Base-by-base conservation (phyloP, 805 yeast species). In the Brettanomyces sp. region DNA sequence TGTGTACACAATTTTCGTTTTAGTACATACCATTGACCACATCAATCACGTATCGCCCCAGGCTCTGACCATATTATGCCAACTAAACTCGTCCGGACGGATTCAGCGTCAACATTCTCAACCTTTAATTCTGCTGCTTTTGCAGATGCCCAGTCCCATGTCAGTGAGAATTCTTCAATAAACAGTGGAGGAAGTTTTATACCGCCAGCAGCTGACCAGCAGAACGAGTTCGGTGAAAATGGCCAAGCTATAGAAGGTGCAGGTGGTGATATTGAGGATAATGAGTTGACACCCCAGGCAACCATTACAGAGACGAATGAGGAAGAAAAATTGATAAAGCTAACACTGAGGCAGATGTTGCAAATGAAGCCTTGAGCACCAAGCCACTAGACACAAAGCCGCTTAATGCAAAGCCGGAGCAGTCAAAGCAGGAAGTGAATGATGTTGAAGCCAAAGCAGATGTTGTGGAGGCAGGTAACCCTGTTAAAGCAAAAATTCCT, bases 291-390 rank as follows among this genome's bases (percentile, higher is more conserved):
- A n/a, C 59, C 62, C 9, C 59, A 55, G 36, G 54, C 49, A 11
- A 57, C 62, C 5, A 55, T 57, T 24, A 57, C 59, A 1, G 56
- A 51, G 22, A 28, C 41, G 33, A 9, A 28, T 28, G 32, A 9
- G 7, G 9, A 28, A 3, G 11, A 6, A 7, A 28, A 9, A 9
- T 7, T 28, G 32, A 35, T n/a, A 42, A 21, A 24, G 3, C 13
- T 8, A 35, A 35, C 14, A 7, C 37, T n/a, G 37, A 35, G n/a
- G 37, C 37, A 35, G 37, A 35, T n/a, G 22, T 18, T n/a, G 1
- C 22, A n/a, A 18, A 12, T n/a, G 22, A 35, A 35, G 14, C n/a
- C 14, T 3, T 35, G 37, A n/a, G 8, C 22, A 18, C 22, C 22
- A 35, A 35, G 22, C 37, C 37, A 12, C 37, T 35, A 8, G 37